A percentile compares a stretch with the other conserved stretches of the same genome.
These are phyloP conservation scores for Penstemon eatonii DNA, from an alignment of 257 asterid species.

Conservation along the genomic window DNA sequence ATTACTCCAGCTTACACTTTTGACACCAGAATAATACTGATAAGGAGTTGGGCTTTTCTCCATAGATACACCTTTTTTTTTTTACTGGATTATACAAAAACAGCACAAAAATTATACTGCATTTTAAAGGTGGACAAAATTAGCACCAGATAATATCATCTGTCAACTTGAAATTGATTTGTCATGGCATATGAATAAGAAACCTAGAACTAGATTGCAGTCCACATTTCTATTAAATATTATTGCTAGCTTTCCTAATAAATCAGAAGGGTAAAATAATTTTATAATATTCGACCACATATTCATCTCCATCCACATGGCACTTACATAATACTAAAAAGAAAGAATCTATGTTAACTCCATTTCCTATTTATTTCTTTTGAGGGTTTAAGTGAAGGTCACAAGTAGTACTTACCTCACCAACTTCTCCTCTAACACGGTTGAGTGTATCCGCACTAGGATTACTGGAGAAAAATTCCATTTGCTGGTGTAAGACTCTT, in stretches of 20 bases:
- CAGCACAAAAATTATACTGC: background rate
- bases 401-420: conserved; percentile 63
- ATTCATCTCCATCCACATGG: conserved; percentile 16
- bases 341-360: conserved; percentile 5
- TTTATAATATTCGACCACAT: conserved; percentile 5
- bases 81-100: background rate
- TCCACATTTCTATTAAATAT: background rate
- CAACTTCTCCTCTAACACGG: conserved; percentile 93
- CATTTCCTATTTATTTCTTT: conserved; percentile 3
- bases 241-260: background rate
- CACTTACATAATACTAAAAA: background rate
- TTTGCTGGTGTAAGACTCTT: conserved; percentile 96
- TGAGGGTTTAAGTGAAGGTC: conserved; percentile 15
- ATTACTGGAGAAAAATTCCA: conserved; percentile 97
- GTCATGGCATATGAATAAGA: background rate
- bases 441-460: conserved; percentile 88
- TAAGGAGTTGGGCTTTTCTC: background rate
- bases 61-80: no score
- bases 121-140: conserved; percentile 10
- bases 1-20: background rate
- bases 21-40: background rate
- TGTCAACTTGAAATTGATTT: conserved; percentile 8
- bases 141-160: background rate
- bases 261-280: conserved; percentile 3
- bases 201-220: conserved; percentile 13